Conservation (phyloP, 306 rosid species). For the Prunus mira region DNA sequence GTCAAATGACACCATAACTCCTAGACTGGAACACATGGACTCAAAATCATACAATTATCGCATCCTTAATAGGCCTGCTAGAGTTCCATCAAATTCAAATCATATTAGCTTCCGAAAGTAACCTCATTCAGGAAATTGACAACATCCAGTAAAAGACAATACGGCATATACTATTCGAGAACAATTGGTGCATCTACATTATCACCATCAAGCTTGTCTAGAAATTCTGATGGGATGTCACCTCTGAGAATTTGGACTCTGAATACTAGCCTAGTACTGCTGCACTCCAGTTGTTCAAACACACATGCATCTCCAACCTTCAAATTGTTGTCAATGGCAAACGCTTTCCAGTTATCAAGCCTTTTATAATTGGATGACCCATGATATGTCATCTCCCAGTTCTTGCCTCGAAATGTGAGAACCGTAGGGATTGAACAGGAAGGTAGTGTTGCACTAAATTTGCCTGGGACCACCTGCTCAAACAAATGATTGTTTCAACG, state of each 20-base stretch:
- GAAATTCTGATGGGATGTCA: constrained; percentile 44
- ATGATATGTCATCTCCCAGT: constrained; percentile 39
- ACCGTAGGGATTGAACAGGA: constrained; percentile 20
- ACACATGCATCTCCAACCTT: constrained; percentile 60
- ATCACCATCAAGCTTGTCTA: constrained; percentile 24
- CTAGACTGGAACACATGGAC: background rate
- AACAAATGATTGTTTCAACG: constrained; percentile 13
- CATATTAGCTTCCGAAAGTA: background rate
- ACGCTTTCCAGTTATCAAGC: constrained; percentile 42
- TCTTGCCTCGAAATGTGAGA: constrained; percentile 35
- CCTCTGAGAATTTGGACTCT: constrained; percentile 73
- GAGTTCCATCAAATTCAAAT: background rate
- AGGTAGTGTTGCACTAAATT: constrained; percentile 29
- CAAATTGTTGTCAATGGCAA: constrained; percentile 44
- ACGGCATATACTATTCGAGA: constrained; percentile 23
- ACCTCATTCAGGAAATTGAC: background rate
- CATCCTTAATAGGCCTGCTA: background rate
- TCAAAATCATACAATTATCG: background rate
- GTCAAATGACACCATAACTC: no score
- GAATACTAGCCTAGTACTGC: constrained; percentile 25
- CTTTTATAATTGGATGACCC: constrained; percentile 11
- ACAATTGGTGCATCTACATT: constrained; percentile 28
- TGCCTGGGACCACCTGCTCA: constrained; percentile 20
- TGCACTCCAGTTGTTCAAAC: constrained; percentile 45
- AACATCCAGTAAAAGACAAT: constrained; percentile 1